phyloP scores from a whole-genome alignment of 495 filamentous ascomycete genomes.

The Thermothielavioides terrestris region DNA sequence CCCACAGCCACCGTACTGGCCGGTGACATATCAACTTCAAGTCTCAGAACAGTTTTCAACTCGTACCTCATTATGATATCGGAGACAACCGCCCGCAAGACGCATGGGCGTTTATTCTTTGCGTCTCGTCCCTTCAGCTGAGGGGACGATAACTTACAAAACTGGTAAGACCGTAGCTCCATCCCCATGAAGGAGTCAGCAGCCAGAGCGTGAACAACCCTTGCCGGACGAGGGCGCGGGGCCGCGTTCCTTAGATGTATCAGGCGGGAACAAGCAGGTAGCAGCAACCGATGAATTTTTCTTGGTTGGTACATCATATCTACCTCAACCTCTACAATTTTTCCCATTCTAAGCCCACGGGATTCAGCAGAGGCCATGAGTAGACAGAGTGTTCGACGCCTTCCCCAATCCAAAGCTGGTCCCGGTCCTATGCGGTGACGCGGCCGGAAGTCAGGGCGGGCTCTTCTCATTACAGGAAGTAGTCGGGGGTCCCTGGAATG shows the following conservation, averaged over 20 bases:
- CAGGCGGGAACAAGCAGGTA: neutral
- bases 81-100: constrained; percentile 1
- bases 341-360: neutral
- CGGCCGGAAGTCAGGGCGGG: constrained; percentile 4
- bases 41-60: neutral
- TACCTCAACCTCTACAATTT: neutral
- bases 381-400: neutral
- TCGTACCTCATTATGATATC: constrained; percentile 1
- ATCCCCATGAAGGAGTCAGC: no score
- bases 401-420: neutral
- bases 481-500: constrained; percentile 16
- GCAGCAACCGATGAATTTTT: neutral
- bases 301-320: constrained; percentile 12
- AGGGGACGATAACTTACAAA: neutral
- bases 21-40: neutral
- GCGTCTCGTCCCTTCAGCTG: neutral
- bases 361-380: neutral
- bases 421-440: constrained; percentile 1
- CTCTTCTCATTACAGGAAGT: constrained; percentile 19
- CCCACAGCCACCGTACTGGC: no score
- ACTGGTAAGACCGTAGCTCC: neutral
- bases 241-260: no score
- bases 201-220: no score
- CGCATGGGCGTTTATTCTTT: neutral
- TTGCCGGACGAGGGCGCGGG: no score